A percentile compares a stretch with the other conserved stretches of the same genome.
Evolutionary conservation across 306 rosid genomes (phyloP).

Genomic region (Begonia peltatifolia): DNA sequence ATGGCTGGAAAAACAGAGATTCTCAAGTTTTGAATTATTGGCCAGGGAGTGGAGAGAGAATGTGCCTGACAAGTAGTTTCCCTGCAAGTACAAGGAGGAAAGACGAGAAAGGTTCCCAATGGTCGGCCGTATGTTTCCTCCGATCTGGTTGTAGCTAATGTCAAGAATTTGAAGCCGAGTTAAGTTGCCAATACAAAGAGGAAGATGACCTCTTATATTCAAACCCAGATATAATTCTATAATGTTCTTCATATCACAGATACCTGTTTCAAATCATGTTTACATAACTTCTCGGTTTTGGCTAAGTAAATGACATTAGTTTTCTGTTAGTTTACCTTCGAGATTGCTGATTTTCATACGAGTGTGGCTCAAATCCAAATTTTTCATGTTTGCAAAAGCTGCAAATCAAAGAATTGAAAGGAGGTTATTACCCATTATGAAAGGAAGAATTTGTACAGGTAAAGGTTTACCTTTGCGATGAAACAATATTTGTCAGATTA

Average conservation of each 20-base stretch:
- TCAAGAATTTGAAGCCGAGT: background rate
- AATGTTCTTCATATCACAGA: constrained; percentile 9
- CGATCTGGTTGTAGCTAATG: background rate
- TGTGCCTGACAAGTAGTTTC: constrained; percentile 6
- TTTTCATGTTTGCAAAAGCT: background rate
- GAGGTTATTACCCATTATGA: too few species aligned
- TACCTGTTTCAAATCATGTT: background rate
- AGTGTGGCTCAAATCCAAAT: background rate
- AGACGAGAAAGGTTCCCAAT: background rate
- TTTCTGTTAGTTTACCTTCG: background rate
- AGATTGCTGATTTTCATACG: background rate
- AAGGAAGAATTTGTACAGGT: too few species aligned
- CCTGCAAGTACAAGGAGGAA: constrained; percentile 1
- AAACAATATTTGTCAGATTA: too few species aligned
- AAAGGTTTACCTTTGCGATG: too few species aligned
- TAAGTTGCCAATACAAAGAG: constrained; percentile 4
- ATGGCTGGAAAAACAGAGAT: background rate
- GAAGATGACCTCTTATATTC: constrained; percentile 1
- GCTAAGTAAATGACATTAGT: background rate
- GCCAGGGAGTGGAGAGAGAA: constrained; percentile 15
- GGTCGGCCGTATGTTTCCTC: background rate
- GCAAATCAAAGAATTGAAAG: background rate
- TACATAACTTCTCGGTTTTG: too few species aligned
- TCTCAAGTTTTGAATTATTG: constrained; percentile 14
- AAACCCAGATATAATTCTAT: constrained; percentile 2